phyloP scores from a whole-genome alignment of 2,329 filamentous ascomycete species.

The Aspergillus fumigatus region DNA sequence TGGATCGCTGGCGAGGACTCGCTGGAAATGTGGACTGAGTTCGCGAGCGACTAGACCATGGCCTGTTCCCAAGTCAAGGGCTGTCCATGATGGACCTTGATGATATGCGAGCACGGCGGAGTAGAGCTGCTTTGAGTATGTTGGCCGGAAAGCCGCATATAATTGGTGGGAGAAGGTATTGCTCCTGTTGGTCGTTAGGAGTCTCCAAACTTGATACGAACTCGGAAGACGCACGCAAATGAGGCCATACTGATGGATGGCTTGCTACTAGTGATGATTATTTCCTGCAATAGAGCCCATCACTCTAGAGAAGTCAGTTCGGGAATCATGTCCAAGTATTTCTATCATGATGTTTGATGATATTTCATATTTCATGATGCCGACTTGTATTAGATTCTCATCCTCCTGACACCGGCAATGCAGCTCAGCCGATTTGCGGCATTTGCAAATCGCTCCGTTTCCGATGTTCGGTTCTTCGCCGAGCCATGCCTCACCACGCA shows the following conservation, averaged over 20 bases:
- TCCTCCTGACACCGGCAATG: background rate
- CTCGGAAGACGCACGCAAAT: background rate
- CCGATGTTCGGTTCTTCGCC: background rate
- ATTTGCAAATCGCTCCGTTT: background rate
- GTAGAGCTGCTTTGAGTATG: slow-evolving; percentile 3
- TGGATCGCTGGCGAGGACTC: slow-evolving; percentile 6
- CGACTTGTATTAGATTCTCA: background rate
- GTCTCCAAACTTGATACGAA: background rate
- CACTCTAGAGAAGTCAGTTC: background rate
- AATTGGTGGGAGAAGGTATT: slow-evolving; percentile 1
- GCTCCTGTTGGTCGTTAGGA: background rate
- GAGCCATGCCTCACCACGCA: background rate
- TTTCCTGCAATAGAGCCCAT: background rate
- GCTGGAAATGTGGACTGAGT: background rate
- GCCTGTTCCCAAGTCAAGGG: slow-evolving; percentile 5
- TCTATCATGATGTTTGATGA: background rate
- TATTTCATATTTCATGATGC: background rate
- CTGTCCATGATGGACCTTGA: background rate
- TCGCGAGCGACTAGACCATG: slow-evolving; percentile 6
- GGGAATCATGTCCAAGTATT: background rate
- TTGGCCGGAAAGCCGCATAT: slow-evolving; percentile 5
- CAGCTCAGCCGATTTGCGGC: background rate
- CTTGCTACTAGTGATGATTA: background rate
- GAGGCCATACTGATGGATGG: background rate
- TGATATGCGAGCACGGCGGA: slow-evolving; percentile 1